A percentile compares a stretch with the other conserved stretches of the same genome.
phyloP scores from a whole-genome alignment of 2,329 filamentous ascomycete genomes.

The Emericellopsis cladophorae region DNA sequence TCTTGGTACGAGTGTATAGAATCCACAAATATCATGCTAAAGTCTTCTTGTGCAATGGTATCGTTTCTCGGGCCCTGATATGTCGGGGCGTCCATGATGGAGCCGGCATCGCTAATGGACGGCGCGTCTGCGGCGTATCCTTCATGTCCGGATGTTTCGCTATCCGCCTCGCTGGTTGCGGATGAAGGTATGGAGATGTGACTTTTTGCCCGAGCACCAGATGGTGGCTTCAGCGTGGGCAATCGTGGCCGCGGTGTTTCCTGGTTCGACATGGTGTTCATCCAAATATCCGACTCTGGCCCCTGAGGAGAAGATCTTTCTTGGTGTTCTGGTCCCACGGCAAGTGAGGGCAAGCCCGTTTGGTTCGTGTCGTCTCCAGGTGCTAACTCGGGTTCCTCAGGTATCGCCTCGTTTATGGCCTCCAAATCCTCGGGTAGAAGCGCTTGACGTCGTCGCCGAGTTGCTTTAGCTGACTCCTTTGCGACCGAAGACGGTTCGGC shows the following conservation, averaged over 20 bases:
- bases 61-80: slow-evolving; percentile 14
- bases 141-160: slow-evolving; percentile 1
- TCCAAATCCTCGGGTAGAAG: slow-evolving; percentile 13
- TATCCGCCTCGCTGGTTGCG: background rate
- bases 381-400: background rate
- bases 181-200: background rate
- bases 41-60: slow-evolving; percentile 38
- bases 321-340: background rate
- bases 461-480: slow-evolving; percentile 6
- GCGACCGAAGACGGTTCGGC: slow-evolving; percentile 12
- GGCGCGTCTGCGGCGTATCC: background rate
- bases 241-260: slow-evolving; percentile 17
- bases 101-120: background rate
- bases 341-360: background rate
- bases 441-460: slow-evolving; percentile 9
- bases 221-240: slow-evolving; percentile 5
- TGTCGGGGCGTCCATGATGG: background rate
- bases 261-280: slow-evolving; percentile 25
- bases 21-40: slow-evolving; percentile 47
- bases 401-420: slow-evolving; percentile 5
- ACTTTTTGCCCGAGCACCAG: background rate
- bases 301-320: slow-evolving; percentile 5
- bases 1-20: slow-evolving; percentile 36
- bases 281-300: slow-evolving; percentile 31
- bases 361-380: background rate